phyloP scores from a whole-genome alignment of 2,329 filamentous ascomycete species.

The Scedosporium boydii region DNA sequence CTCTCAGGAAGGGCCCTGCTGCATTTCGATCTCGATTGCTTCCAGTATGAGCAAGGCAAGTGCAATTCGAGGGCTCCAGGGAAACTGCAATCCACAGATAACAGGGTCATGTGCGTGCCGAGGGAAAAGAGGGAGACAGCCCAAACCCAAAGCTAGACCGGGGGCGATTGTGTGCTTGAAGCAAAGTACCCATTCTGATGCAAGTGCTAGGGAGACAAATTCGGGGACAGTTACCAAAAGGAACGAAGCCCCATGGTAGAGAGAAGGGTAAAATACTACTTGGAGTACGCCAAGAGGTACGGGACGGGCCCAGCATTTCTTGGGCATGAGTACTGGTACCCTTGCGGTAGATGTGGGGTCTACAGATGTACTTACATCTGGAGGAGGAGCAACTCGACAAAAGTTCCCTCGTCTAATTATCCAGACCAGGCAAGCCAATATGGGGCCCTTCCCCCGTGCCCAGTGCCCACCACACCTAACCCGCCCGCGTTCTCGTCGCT shows the following conservation, averaged over 20 bases:
- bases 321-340: not conserved
- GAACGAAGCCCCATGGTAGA: not conserved
- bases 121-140: not conserved
- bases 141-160: not conserved
- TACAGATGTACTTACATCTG: not conserved
- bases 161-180: not conserved
- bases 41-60: not conserved
- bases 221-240: not conserved
- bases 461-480: not conserved
- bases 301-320: not conserved
- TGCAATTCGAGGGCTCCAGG: not conserved
- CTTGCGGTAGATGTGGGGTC: not conserved
- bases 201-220: not conserved
- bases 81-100: not conserved
- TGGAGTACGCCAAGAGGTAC: not conserved
- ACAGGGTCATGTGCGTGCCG: not conserved
- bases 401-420: conserved; percentile 7
- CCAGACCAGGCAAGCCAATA: conserved; percentile 5
- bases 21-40: too few relatives aligned
- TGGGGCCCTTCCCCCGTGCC: not conserved
- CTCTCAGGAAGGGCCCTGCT: too few relatives aligned
- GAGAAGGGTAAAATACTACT: not conserved
- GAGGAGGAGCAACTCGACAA: not conserved
- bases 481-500: not conserved
- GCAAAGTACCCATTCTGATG: not conserved